Evolutionary conservation across 179 eudicot genomes (phyloP), one percentile per base, ranked within the genome.

Genomic region (Dionaea muscipula): DNA sequence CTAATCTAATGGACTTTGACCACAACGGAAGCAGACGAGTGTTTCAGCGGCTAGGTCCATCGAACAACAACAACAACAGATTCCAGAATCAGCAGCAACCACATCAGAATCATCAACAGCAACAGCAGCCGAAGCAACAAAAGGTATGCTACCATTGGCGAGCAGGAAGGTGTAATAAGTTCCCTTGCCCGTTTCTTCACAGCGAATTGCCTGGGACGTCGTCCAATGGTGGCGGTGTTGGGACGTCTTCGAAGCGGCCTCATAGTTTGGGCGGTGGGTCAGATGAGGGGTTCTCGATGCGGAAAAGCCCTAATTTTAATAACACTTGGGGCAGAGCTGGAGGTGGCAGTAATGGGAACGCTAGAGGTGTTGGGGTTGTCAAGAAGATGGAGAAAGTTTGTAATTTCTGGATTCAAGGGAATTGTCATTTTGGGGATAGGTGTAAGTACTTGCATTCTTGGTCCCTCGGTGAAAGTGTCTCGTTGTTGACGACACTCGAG

Each of bases 361-460:
- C 21, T 19, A 57, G 39, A 44, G 65, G 65, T 19, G 61, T 9
- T 39, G 55, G 64, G 3, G 64, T 41, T 31, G 74, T 52, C 18
- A 80, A 69, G 64, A 80, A 66, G 65, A 52, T 63, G 58, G 91
- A 85, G 55, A 80, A 63, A 38, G 38, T 82, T 37, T 88, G 96
- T 67, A 82, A 80, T 55, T 71, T 37, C 62, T 85, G 96, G 96
- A 59, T 73, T 7, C 81, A 82, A 56, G 94, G 91, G 56, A 80
- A 39, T 60, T 88, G 96, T 78, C 56, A 25, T 17, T 80, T 51
- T 47, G 96, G 91, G 11, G 94, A 80, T 17, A 64, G 53, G 7
- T 88, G 96, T 66, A 76, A 64, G 68, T 82, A 11, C 53, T 75
- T 85, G 75, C 96, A 85, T 75, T 61, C 84, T 36, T 88, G 96